Base-by-base conservation (phyloP, 73 alveolate species). In the Paramecium primaurelia region DNA sequence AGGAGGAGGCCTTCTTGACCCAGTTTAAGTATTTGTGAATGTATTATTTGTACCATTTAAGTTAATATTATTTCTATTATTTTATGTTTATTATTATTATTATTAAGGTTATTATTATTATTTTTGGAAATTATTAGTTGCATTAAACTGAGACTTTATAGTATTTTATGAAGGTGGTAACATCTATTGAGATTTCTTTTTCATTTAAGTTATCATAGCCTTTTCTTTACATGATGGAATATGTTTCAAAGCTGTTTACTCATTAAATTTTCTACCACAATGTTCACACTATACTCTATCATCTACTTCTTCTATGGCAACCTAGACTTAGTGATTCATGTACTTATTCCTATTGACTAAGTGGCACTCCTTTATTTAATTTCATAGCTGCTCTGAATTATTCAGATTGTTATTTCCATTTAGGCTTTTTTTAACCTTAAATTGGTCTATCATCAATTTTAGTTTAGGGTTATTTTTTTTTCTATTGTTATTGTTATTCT, bases 231-330 rank as follows among this genome's bases (percentile, higher is more conserved):
- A 92, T 8, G 86, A 34, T n/a, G 93, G 86, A 49, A 75, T 69
- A 30, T 92, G 95, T 54, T 85, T 92, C n/a, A 84, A 38, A 20
- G 91, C 91, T n/a, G 95, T 32, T 16, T 47, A 26, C 26, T 80
- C 93, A 54, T 92, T 75, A 59, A 92, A 92, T 77, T 92, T 92
- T 83, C 95, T 77, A 10, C 92, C 92, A 30, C 95, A 92, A 84
- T 85, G 75, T 12, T 85, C 92, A 77, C 95, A 92, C 45, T 77
- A 73, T 84, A 92, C 92, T 92, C 94, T 69, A 14, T 71, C 94
- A 89, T 71, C 91, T 22, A 30, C 64, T 59, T 75, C 37, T 49
- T 54, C 69, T 25, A 75, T 12, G 18, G 87, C 92, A 60, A 86
- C 42, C 87, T 86, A 44, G 34, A 40, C 34, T 45, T 12, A 36